Conservation (phyloP, 1,284 basidiomycete species). For the Sutorius eximius region DNA sequence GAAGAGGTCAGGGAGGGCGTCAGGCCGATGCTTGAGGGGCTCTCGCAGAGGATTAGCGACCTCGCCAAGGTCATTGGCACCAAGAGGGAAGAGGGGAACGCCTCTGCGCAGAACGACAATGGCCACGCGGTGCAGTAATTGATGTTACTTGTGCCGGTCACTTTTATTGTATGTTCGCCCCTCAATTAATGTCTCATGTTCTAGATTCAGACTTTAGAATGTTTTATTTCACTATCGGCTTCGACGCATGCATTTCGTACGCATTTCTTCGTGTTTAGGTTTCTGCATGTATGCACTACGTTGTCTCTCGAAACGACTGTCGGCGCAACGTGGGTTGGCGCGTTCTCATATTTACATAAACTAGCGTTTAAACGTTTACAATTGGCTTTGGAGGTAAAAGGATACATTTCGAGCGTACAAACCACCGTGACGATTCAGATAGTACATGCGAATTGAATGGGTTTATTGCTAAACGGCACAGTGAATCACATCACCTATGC, state of each 20-base stretch:
- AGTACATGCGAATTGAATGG: conserved; percentile 9
- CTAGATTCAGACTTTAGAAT: conserved; percentile 34
- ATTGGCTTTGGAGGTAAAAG: not conserved
- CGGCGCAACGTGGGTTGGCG: not conserved
- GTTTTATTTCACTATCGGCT: conserved; percentile 9
- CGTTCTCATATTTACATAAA: not conserved
- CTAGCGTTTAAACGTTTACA: not conserved
- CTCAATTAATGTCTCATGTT: conserved; percentile 20
- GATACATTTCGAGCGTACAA: conserved; percentile 9
- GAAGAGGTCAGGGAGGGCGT: conserved; percentile 59
- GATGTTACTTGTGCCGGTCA: not conserved
- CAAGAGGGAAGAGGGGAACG: conserved; percentile 29
- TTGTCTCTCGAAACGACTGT: conserved; percentile 6
- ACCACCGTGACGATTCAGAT: conserved; percentile 1
- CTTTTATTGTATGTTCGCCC: conserved; percentile 16
- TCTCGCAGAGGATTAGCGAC: conserved; percentile 30
- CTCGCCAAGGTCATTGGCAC: conserved; percentile 26
- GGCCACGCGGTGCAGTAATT: conserved; percentile 15
- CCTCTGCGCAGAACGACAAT: conserved; percentile 9
- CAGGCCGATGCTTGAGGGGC: conserved; percentile 52
- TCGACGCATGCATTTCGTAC: conserved; percentile 22
- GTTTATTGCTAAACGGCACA: conserved; percentile 7
- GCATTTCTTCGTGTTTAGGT: conserved; percentile 16
- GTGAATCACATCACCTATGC: conserved; percentile 12
- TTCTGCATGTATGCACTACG: conserved; percentile 18